Percentiles rank a stretch among this genome's conserved stretches.
Conservation (phyloP, 2,329 filamentous ascomycete species). For the Aspergillus udagawae region DNA sequence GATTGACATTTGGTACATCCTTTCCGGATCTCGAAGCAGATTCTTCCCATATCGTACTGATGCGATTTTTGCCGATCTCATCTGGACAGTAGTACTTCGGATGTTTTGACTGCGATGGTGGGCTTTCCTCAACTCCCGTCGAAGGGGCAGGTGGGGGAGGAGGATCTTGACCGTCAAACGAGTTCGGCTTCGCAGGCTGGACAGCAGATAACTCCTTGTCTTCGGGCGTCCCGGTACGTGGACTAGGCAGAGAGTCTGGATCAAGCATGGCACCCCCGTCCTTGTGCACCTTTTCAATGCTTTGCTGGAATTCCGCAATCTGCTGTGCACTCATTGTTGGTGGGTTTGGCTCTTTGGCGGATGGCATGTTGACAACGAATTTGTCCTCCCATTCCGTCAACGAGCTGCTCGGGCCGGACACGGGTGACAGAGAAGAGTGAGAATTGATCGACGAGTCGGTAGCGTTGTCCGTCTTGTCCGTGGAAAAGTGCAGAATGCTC, state of each 20-base stretch:
- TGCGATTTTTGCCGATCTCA: slow-evolving; percentile 35
- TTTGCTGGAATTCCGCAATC: slow-evolving; percentile 37
- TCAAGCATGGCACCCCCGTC: slow-evolving; percentile 28
- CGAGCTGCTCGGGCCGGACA: slow-evolving; percentile 28
- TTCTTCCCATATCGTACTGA: slow-evolving; percentile 35
- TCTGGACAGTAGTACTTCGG: slow-evolving; percentile 36
- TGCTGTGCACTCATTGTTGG: slow-evolving; percentile 37
- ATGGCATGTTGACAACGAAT: slow-evolving; percentile 43
- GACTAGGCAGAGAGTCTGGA: slow-evolving; percentile 30
- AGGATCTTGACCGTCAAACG: slow-evolving; percentile 19
- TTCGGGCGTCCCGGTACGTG: slow-evolving; percentile 27
- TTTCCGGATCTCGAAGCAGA: slow-evolving; percentile 21
- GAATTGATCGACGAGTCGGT: slow-evolving; percentile 26
- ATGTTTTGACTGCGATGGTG: slow-evolving; percentile 1
- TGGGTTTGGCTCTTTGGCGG: slow-evolving; percentile 40
- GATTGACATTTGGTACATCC: slow-evolving; percentile 14
- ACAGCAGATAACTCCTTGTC: slow-evolving; percentile 26
- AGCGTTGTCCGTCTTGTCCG: slow-evolving; percentile 16
- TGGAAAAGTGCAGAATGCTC: slow-evolving; percentile 16
- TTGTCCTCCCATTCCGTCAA: slow-evolving; percentile 37
- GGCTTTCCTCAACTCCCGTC: slow-evolving; percentile 7
- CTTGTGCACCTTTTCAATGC: slow-evolving; percentile 29
- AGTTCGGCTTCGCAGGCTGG: slow-evolving; percentile 9
- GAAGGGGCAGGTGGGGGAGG: slow-evolving; percentile 8
- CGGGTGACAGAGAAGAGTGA: slow-evolving; percentile 26